A percentile compares a stretch with the other conserved stretches of the same genome.
Evolutionary conservation across 1,284 basidiomycete genomes (phyloP).

Genomic region (Ceratobasidium sp.): DNA sequence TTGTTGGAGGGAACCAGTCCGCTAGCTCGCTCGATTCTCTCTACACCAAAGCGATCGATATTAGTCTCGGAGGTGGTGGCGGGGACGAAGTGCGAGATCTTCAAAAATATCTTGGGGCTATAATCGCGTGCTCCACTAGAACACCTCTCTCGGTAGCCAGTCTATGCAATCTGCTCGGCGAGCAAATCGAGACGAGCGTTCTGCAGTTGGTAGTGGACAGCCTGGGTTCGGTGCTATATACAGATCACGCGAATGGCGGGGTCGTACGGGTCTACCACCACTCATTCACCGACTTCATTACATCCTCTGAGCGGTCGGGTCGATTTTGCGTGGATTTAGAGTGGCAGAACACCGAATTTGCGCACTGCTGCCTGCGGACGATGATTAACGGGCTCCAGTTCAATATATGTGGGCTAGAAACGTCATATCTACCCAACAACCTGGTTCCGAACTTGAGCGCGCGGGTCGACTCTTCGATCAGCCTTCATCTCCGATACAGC

Average conservation of each 20-base stretch:
- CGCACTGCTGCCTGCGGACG: conserved; percentile 9
- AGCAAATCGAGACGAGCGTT: neutral
- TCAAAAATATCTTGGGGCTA: conserved; percentile 1
- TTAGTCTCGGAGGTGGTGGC: neutral
- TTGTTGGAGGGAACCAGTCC: neutral
- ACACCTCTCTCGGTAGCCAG: conserved; percentile 4
- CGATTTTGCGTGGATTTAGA: neutral
- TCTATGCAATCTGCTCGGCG: conserved; percentile 12
- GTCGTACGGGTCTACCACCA: conserved; percentile 34
- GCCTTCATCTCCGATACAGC: neutral
- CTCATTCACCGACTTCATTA: conserved; percentile 1
- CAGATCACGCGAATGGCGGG: neutral
- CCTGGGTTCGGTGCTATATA: conserved; percentile 33
- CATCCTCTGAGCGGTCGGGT: neutral
- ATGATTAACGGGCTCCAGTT: conserved; percentile 19
- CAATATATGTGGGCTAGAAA: conserved; percentile 26
- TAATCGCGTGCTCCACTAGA: conserved; percentile 13
- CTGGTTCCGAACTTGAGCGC: neutral
- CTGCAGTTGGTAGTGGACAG: neutral
- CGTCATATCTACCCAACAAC: conserved; percentile 2
- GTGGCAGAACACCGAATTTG: conserved; percentile 8
- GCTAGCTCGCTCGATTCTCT: neutral
- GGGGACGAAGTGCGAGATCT: neutral
- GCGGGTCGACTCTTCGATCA: neutral
- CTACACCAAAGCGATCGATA: conserved; percentile 8